Conservation (phyloP, 176 grass and related monocot genomes). For the Juncus effusus region DNA sequence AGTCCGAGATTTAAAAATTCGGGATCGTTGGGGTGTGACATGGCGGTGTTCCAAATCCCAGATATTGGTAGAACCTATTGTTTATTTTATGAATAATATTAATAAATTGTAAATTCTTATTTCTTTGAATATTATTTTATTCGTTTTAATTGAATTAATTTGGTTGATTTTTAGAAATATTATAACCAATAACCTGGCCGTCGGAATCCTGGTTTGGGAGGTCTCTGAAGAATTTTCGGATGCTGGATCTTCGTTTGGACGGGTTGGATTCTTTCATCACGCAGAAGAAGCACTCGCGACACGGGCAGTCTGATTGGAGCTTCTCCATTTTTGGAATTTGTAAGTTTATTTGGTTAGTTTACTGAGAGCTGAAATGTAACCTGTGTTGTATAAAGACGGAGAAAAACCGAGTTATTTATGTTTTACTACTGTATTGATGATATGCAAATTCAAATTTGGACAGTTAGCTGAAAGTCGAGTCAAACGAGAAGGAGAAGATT, state of each 20-base stretch:
- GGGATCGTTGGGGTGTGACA: conserved; percentile 95
- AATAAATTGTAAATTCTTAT: no score
- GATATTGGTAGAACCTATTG: conserved; percentile 62
- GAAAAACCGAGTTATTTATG: neutral
- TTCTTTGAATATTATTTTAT: no score
- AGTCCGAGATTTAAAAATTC: conserved; percentile 93
- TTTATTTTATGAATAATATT: no score
- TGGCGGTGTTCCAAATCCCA: conserved; percentile 96
- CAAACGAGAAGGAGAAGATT: neutral
- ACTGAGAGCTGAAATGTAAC: neutral
- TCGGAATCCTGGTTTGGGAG: conserved; percentile 91
- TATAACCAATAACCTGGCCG: conserved; percentile 43
- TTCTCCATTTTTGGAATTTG: conserved; percentile 33
- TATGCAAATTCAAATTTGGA: neutral
- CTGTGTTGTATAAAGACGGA: neutral
- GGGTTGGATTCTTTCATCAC: conserved; percentile 98
- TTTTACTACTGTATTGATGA: neutral
- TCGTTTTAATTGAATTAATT: no score
- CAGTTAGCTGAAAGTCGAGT: neutral
- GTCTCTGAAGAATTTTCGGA: conserved; percentile 93
- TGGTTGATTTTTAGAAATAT: no score
- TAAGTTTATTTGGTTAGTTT: neutral
- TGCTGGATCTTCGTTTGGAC: conserved; percentile 70
- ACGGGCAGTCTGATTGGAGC: conserved; percentile 80
- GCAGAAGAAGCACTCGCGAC: conserved; percentile 97